phyloP scores from a whole-genome alignment of 1,139 yeast genomes.

The Lodderomyces theae region DNA sequence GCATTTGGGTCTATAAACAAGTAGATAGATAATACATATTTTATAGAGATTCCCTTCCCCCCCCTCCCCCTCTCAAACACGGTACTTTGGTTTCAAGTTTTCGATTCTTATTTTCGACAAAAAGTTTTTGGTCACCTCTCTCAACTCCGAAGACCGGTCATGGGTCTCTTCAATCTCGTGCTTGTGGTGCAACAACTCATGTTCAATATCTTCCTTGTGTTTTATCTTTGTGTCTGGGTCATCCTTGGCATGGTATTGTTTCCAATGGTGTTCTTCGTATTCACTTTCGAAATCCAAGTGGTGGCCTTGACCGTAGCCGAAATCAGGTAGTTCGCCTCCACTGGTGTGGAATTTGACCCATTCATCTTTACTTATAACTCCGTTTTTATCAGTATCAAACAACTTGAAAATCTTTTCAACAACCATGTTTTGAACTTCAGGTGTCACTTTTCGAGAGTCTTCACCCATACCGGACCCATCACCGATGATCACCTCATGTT shows the following conservation, averaged over 20 bases:
- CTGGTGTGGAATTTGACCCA: conserved; percentile 60
- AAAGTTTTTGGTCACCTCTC: conserved; percentile 30
- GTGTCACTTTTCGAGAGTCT: conserved; percentile 42
- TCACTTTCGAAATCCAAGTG: conserved; percentile 93
- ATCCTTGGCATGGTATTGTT: conserved; percentile 70
- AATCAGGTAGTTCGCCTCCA: conserved; percentile 83
- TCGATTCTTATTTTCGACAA: conserved; percentile 34
- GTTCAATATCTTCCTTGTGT: conserved; percentile 88
- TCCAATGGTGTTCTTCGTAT: conserved; percentile 95
- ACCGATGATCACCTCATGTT: conserved; percentile 71
- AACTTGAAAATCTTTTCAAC: conserved; percentile 52
- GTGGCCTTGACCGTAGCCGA: conserved; percentile 95
- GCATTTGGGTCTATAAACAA: conserved; percentile 27
- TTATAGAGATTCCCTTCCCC: background rate
- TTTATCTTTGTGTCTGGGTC: conserved; percentile 81
- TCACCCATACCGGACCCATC: conserved; percentile 88
- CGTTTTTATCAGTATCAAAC: conserved; percentile 68
- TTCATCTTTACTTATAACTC: conserved; percentile 62
- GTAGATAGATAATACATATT: background rate
- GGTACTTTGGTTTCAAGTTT: conserved; percentile 38
- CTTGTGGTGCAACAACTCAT: conserved; percentile 82
- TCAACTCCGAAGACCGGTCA: conserved; percentile 47
- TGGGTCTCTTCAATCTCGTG: conserved; percentile 75
- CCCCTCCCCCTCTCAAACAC: no score
- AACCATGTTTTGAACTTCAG: conserved; percentile 57